These are phyloP conservation scores for Juglanconis juglandina DNA, from an alignment of 2,329 filamentous ascomycete species.

Conservation along the genomic window DNA sequence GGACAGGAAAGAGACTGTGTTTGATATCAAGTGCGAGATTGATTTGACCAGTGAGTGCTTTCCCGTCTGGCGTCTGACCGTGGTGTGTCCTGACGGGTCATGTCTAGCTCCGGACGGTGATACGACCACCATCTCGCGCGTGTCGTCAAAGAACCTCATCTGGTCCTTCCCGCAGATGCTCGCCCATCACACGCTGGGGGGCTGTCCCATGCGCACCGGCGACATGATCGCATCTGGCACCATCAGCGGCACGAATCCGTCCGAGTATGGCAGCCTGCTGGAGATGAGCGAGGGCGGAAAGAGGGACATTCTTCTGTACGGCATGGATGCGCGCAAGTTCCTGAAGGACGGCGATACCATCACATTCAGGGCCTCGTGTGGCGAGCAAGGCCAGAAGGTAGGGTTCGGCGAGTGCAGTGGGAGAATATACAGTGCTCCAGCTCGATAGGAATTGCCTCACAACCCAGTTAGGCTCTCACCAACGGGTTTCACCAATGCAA, in stretches of 20 bases:
- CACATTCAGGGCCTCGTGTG: constrained; percentile 36
- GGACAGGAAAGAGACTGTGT: constrained; percentile 54
- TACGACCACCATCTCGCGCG: constrained; percentile 56
- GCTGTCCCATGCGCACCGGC: constrained; percentile 70
- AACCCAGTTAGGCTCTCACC: not conserved
- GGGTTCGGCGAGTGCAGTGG: constrained; percentile 44
- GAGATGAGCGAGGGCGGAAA: constrained; percentile 46
- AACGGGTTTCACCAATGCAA: no score
- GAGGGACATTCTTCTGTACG: constrained; percentile 37
- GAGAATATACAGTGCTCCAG: constrained; percentile 23
- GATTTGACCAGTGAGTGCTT: constrained; percentile 52
- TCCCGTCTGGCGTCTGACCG: not conserved
- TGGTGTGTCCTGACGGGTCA: constrained; percentile 12
- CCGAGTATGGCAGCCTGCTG: constrained; percentile 40
- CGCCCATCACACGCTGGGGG: constrained; percentile 72
- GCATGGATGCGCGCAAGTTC: constrained; percentile 40
- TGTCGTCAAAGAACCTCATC: constrained; percentile 65
- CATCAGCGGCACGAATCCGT: constrained; percentile 49
- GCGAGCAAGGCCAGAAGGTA: constrained; percentile 32
- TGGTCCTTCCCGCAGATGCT: constrained; percentile 84
- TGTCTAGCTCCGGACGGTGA: constrained; percentile 35
- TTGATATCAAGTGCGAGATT: constrained; percentile 67
- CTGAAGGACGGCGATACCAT: constrained; percentile 45
- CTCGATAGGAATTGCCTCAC: not conserved
- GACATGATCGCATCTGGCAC: constrained; percentile 78